These are phyloP conservation scores for Aspergillus phoenicis DNA, from an alignment of 2,329 filamentous ascomycete genomes.

Conservation along the genomic window DNA sequence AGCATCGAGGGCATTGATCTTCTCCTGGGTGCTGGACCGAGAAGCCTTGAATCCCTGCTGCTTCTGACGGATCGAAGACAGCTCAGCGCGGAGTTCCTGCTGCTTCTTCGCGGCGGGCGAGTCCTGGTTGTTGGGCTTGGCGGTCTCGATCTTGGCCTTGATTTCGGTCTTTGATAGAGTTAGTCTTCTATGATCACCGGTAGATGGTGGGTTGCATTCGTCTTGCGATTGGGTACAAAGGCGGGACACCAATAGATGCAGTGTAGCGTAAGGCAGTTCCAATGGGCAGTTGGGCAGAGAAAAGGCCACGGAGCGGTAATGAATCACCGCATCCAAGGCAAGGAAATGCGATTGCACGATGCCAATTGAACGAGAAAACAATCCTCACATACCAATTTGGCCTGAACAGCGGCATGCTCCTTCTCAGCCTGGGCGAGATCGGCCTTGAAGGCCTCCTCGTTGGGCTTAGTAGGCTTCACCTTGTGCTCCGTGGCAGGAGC, in stretches of 20 bases:
- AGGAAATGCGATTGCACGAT: slow-evolving; percentile 10
- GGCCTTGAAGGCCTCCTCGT: slow-evolving; percentile 81
- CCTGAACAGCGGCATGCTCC: slow-evolving; percentile 76
- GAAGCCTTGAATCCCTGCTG: slow-evolving; percentile 86
- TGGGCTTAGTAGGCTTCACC: slow-evolving; percentile 77
- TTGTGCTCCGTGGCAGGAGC: slow-evolving; percentile 42
- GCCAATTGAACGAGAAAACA: slow-evolving; percentile 6
- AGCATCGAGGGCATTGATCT: slow-evolving; percentile 89
- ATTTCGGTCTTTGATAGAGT: slow-evolving; percentile 72
- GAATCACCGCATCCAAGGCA: background rate
- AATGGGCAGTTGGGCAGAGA: background rate
- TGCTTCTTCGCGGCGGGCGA: slow-evolving; percentile 79
- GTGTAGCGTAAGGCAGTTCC: background rate
- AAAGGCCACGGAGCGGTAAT: slow-evolving; percentile 7
- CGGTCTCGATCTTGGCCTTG: slow-evolving; percentile 84
- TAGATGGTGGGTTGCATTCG: background rate
- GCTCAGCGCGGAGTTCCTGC: slow-evolving; percentile 79
- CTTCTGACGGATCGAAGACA: slow-evolving; percentile 80
- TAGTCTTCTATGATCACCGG: slow-evolving; percentile 19
- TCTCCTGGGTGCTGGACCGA: slow-evolving; percentile 76
- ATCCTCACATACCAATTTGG: slow-evolving; percentile 57
- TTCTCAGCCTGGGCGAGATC: slow-evolving; percentile 81
- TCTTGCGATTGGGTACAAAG: background rate
- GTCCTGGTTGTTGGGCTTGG: slow-evolving; percentile 78
- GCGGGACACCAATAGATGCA: background rate